phyloP scores from a whole-genome alignment of 305 asterid genomes.

The Rubia tinctorum region DNA sequence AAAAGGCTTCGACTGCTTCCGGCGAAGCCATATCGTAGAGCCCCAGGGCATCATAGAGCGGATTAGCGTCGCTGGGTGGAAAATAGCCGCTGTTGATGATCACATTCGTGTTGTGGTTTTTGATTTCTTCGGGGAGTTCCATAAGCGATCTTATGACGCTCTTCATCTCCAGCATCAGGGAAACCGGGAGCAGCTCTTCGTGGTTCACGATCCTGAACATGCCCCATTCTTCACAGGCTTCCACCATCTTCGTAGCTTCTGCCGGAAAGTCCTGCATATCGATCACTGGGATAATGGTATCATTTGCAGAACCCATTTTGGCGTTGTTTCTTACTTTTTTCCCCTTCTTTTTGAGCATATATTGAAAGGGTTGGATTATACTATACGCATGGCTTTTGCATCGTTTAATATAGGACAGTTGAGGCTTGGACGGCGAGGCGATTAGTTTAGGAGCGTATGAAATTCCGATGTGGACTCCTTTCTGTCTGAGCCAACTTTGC shows the following conservation, averaged over 20 bases:
- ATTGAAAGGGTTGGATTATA: too few relatives aligned
- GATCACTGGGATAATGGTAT: conserved; percentile 34
- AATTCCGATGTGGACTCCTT: too few relatives aligned
- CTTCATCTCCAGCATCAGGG: conserved; percentile 55
- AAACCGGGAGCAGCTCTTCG: conserved; percentile 29
- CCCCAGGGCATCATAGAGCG: conserved; percentile 59
- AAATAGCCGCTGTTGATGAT: conserved; percentile 58
- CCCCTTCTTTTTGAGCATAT: too few relatives aligned
- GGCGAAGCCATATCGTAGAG: conserved; percentile 44
- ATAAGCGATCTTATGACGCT: conserved; percentile 40
- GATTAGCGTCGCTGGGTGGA: conserved; percentile 46
- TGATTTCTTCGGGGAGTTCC: conserved; percentile 49
- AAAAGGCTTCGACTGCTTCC: conserved; percentile 41
- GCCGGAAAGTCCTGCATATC: conserved; percentile 43
- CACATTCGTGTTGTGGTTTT: conserved; percentile 41
- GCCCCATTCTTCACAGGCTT: conserved; percentile 69
- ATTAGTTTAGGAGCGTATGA: too few relatives aligned
- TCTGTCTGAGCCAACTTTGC: too few relatives aligned
- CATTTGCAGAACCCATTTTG: conserved; percentile 2
- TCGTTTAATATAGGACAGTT: too few relatives aligned
- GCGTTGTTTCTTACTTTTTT: neutral
- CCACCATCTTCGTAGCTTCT: conserved; percentile 31
- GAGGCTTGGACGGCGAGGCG: too few relatives aligned
- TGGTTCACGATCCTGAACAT: conserved; percentile 54
- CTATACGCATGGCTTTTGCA: too few relatives aligned